Evolutionary conservation across 2,329 filamentous ascomycete species (phyloP), one percentile per base, ranked within the genome.

Genomic region (Ophioceras dolichostomum): DNA sequence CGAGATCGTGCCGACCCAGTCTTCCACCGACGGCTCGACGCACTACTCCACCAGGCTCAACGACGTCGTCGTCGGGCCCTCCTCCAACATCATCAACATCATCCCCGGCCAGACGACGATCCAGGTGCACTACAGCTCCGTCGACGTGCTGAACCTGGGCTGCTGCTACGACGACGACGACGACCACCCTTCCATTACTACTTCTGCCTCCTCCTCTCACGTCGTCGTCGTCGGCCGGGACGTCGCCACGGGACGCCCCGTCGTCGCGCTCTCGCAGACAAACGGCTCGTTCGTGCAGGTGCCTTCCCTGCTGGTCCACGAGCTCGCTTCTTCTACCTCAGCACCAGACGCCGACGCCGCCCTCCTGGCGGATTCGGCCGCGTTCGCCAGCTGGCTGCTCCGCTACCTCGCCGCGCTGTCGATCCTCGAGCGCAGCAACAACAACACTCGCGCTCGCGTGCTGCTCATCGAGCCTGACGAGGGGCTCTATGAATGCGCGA

Each of bases 61-160:
- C 10, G 20, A 37, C 36, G 9, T 5, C 18, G 22, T 12, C 22
- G 22, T 26, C 22, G 8, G 7, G 22, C 22, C 22, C 22, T 12
- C 8, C 8, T 12, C 22, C 8, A n/a, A 13, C 3, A 17, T 30
- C 8, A 13, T 13, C 8, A 16, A 9, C 9, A 19, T 10, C 4
- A 18, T n/a, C 17, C 19, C 20, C 19, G 5, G 28, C 10, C 10
- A 37, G 4, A 16, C 36, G 32, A 9, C 38, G 3, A 48, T 60
- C 16, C 49, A 52, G 24, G 57, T 61, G 0, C 45, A 57, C 16
- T 63, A 59, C 47, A 64, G 61, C 47, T 57, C 53, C 0, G 46
- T 50, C 0, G 43, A 51, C 10, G 43, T 51, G 0, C n/a, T 61
- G n/a, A 49, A 44, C 18, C 31, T 56, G 1, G 45, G 43, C 2